These are phyloP conservation scores for Bruguiera parviflora DNA, from an alignment of 345 rosid species.

Conservation along the genomic window DNA sequence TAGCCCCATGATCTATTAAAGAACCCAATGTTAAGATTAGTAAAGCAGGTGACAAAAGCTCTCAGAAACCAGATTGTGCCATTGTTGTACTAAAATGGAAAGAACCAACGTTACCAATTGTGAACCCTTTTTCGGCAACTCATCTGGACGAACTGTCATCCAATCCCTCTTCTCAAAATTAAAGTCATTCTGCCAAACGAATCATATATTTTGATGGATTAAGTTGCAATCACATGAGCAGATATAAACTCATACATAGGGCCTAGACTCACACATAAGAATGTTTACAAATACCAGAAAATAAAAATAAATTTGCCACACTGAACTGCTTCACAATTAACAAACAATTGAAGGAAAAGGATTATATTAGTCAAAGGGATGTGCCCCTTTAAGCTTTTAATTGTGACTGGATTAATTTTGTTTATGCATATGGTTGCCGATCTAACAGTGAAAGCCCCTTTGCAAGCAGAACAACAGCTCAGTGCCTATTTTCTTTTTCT, in stretches of 20 bases:
- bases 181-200: conserved; percentile 54
- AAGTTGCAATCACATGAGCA: background rate
- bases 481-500: too few species aligned
- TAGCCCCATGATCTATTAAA: conserved; percentile 79
- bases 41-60: background rate
- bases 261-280: background rate
- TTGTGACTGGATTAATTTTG: too few species aligned
- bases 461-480: too few species aligned
- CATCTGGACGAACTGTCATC: conserved; percentile 60
- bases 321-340: too few species aligned
- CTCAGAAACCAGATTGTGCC: conserved; percentile 1
- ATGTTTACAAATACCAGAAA: background rate
- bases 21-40: conserved; percentile 10
- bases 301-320: background rate
- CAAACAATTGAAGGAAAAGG: too few species aligned
- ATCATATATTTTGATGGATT: background rate
- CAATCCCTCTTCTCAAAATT: conserved; percentile 80
- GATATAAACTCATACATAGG: background rate
- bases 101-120: conserved; percentile 52
- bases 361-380: too few species aligned
- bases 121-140: conserved; percentile 60
- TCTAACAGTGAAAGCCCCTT: too few species aligned
- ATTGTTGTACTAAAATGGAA: conserved; percentile 3
- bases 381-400: too few species aligned
- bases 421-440: too few species aligned